A percentile compares a stretch with the other conserved stretches of the same genome.
phyloP scores from a whole-genome alignment of 2,329 filamentous ascomycete genomes.

The Didymellaceae sp. region DNA sequence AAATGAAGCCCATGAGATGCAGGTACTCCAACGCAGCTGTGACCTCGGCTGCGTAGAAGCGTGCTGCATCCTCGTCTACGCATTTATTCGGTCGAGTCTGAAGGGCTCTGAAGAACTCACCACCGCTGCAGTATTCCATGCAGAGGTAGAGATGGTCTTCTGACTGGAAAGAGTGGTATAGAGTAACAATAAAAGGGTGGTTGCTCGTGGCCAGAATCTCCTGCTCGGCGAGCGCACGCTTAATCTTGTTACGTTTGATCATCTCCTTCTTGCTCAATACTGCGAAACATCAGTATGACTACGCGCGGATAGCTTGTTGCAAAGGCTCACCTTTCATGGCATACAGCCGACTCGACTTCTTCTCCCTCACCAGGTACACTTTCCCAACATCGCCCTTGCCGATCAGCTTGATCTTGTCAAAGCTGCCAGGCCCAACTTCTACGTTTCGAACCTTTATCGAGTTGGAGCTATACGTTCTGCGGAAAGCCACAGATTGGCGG shows the following conservation, averaged over 20 bases:
- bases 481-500: conserved; percentile 74
- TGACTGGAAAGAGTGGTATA: conserved; percentile 99
- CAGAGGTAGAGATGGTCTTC: conserved; percentile 99
- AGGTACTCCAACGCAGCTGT: conserved; percentile 96
- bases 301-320: neutral
- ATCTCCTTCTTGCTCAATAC: conserved; percentile 99
- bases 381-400: conserved; percentile 99
- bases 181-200: conserved; percentile 96
- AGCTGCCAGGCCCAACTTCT: conserved; percentile 92
- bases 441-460: conserved; percentile 98
- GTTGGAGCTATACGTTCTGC: conserved; percentile 97
- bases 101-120: conserved; percentile 96
- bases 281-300: conserved; percentile 52
- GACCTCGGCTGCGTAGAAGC: conserved; percentile 97
- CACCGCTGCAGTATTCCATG: conserved; percentile 99
- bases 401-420: conserved; percentile 99
- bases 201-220: conserved; percentile 98
- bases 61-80: conserved; percentile 93
- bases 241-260: conserved; percentile 99
- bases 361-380: conserved; percentile 95
- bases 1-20: conserved; percentile 99
- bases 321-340: conserved; percentile 91
- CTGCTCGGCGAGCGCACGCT: conserved; percentile 94
- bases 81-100: conserved; percentile 97
- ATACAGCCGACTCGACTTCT: conserved; percentile 94